phyloP scores from a whole-genome alignment of 2,329 filamentous ascomycete species.

The Hypoxylon sp. region DNA sequence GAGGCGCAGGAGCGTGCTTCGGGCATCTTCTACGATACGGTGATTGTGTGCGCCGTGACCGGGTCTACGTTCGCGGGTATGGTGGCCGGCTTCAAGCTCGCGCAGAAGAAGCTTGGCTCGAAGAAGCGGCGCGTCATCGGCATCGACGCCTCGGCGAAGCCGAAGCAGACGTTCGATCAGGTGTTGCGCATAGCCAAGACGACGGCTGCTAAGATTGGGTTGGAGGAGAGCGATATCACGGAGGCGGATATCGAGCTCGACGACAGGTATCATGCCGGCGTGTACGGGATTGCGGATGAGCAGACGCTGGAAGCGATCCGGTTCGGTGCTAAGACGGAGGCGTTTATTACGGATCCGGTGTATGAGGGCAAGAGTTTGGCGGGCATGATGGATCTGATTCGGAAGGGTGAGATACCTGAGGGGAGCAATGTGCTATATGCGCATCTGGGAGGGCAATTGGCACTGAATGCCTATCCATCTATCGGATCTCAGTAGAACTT shows the following conservation, averaged over 20 bases:
- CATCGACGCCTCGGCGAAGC: slow-evolving; percentile 75
- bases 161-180: slow-evolving; percentile 74
- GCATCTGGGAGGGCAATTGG: slow-evolving; percentile 78
- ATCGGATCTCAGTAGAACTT: slow-evolving; percentile 52
- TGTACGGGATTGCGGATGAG: slow-evolving; percentile 77
- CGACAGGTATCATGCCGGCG: slow-evolving; percentile 73
- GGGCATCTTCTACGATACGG: slow-evolving; percentile 75
- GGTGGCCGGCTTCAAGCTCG: slow-evolving; percentile 79
- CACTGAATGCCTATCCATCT: slow-evolving; percentile 75
- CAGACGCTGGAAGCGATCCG: slow-evolving; percentile 77
- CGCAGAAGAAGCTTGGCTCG: slow-evolving; percentile 63
- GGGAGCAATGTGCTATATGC: slow-evolving; percentile 79
- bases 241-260: slow-evolving; percentile 75
- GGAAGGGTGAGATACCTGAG: slow-evolving; percentile 69
- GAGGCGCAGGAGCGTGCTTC: slow-evolving; percentile 72
- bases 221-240: slow-evolving; percentile 71
- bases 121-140: slow-evolving; percentile 72
- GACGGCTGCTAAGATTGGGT: slow-evolving; percentile 74
- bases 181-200: slow-evolving; percentile 75
- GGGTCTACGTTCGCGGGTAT: slow-evolving; percentile 80
- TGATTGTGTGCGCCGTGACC: slow-evolving; percentile 79
- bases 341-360: slow-evolving; percentile 81
- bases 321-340: slow-evolving; percentile 77
- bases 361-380: slow-evolving; percentile 83
- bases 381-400: slow-evolving; percentile 78